Conservation (phyloP, 495 filamentous ascomycete genomes). For the Neurospora sp. region DNA sequence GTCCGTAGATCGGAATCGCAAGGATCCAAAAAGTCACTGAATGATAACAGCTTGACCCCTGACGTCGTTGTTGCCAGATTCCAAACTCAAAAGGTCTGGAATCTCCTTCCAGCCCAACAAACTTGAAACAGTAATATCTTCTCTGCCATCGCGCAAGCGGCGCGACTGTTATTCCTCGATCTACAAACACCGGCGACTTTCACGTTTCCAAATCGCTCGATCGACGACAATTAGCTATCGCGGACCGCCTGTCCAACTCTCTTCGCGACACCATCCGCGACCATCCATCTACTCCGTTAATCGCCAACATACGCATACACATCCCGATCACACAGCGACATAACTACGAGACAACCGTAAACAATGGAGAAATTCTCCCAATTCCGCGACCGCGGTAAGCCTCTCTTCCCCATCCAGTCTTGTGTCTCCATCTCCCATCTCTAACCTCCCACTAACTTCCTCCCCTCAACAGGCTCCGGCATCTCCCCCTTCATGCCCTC, state of each 20-base stretch:
- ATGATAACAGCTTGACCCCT: background rate
- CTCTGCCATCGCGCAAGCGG: background rate
- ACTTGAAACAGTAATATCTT: background rate
- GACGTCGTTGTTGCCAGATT: background rate
- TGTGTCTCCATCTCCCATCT: background rate
- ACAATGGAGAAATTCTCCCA: constrained; percentile 96
- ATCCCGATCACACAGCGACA: background rate
- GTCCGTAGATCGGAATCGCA: background rate
- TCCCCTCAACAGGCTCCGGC: constrained; percentile 59
- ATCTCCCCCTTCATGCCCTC: constrained; percentile 92
- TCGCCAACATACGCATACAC: background rate
- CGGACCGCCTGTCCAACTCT: background rate
- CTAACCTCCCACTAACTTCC: constrained; percentile 7
- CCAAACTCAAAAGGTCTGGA: background rate
- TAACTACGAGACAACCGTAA: background rate
- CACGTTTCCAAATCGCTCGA: background rate
- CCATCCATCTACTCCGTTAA: background rate
- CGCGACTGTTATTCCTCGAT: background rate
- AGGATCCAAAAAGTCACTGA: background rate
- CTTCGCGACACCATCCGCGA: background rate
- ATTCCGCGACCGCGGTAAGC: constrained; percentile 81
- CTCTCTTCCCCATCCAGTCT: background rate
- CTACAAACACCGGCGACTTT: background rate
- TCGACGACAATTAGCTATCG: background rate
- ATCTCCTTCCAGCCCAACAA: background rate